Evolutionary conservation across 345 rosid genomes (phyloP), one percentile per base, ranked within the genome.

Genomic region (Hibiscus tridactylites): DNA sequence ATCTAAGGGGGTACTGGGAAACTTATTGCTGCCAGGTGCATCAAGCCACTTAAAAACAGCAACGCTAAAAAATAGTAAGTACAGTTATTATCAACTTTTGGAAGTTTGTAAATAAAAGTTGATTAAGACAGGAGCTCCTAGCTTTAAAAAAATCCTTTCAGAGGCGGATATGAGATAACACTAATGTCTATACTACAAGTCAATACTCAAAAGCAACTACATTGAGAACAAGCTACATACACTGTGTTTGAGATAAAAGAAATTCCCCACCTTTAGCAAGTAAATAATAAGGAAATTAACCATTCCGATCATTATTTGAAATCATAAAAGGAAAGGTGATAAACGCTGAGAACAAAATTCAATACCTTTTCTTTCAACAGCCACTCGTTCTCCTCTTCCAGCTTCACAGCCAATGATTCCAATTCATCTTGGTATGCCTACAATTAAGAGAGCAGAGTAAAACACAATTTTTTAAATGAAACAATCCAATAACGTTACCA

Each of bases 371-470:
- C 98, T 74, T 79, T 88, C 75, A 84, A 66, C 75, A 94, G 85
- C 80, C 52, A 75, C 73, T 83, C 93, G 54, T 94, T 90, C 85
- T 91, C 97, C 76, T 85, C 86, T 83, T 90, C 93, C 5, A 94
- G 78, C 74, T 75, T 90, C 61, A 83, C 79, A 0, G 93, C 98
- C 81, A 91, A 65, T 0, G 93, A 79, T 81, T 91, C 97, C 59
- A 94, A 84, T 81, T 90, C 93, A 39, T 84, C 88, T 83, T 91
- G 98, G 79, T 94, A 91, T 28, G 98, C 98, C 85, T 94, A 78
- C 62, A 73, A 35, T 68, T 52, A 52, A 42, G 26, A 47, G 26
- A 56, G 49, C 54, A 67, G 65, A 28, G 37, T 9, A 69, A n/a
- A 62, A 35, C 47, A 35, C 1, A 42, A 0, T 0, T 5, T 44